Conservation (phyloP, 2,329 filamentous ascomycete genomes). For the Trichoderma guizhouense region DNA sequence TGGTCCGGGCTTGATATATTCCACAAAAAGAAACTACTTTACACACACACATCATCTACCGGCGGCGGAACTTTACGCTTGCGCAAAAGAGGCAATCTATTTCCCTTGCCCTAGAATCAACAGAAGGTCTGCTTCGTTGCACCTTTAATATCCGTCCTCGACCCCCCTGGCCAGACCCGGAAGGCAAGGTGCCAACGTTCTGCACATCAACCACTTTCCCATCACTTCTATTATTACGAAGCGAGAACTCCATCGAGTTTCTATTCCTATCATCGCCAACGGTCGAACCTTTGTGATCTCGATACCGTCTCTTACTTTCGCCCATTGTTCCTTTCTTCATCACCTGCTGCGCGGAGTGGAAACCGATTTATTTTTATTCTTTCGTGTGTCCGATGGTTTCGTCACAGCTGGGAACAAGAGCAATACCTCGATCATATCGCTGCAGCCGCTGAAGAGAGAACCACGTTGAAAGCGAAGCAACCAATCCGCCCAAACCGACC, state of each 20-base stretch:
- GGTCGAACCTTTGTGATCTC: conserved; percentile 1
- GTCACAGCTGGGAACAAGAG: conserved; percentile 19
- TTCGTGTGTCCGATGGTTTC: conserved; percentile 32
- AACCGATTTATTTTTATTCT: neutral
- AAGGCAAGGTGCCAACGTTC: neutral
- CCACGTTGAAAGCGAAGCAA: conserved; percentile 18
- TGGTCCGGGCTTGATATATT: neutral
- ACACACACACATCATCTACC: neutral
- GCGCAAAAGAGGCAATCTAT: conserved; percentile 14
- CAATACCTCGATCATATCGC: conserved; percentile 18
- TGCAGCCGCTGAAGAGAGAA: conserved; percentile 18
- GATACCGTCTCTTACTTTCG: neutral
- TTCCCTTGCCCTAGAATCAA: conserved; percentile 9
- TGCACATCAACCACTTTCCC: neutral
- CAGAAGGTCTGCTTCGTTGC: conserved; percentile 3
- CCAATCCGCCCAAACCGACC: neutral
- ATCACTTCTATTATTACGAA: neutral
- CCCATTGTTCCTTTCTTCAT: neutral
- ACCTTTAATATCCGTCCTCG: conserved; percentile 15
- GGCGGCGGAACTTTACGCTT: conserved; percentile 11
- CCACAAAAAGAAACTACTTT: neutral
- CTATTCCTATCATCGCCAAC: conserved; percentile 7
- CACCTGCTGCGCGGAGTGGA: conserved; percentile 5
- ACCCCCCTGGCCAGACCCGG: neutral
- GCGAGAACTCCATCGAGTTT: neutral